Base-by-base conservation (phyloP, 2,329 filamentous ascomycete genomes). In the Davidsoniella australis region DNA sequence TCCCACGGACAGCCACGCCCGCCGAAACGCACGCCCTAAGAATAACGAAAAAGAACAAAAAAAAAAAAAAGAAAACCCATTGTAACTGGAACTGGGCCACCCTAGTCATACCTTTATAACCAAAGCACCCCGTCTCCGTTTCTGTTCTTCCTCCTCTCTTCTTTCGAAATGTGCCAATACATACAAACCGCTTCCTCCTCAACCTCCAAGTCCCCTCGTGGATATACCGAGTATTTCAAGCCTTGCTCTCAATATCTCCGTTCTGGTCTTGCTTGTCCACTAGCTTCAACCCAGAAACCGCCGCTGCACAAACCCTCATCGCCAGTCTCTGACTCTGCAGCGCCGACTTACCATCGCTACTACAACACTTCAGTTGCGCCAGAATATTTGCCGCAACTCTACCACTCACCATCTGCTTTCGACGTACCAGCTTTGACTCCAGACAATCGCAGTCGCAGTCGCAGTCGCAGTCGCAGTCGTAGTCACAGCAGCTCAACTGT, bases 161-260 rank as follows among this genome's bases (percentile, higher is more conserved):
- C 40, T 49, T 16, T 41, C 20, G 7, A 17, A 33, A 37, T 43
- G 38, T 46, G 44, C 44, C 36, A 20, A 46, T 46, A 46, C 24
- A 36, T 46, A 26, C 33, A 20, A 20, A 26, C 41, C 45, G 4
- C 12, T 33, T 47, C 24, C 26, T 29, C 45, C 29, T 38, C 40
- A 23, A 20, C 39, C 46, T 48, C 12, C 17, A 6, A 23, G 10
- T 48, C 33, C 23, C 16, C 45, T 39, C 36, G 10, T 24, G 23
- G 9, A n/a, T 16, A 33, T 9, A 9, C 39, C 37, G 10, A 41
- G 9, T 20, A 33, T 23, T 46, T 46, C 16, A 37, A 39, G 18
- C 44, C 44, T 12, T 46, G 44, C 18, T 2, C 5, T 9, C 18
- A 16, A 5, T 46, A 16, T 39, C 33, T 38, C 20, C 38, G 17